Evolutionary conservation across 2,329 filamentous ascomycete genomes (phyloP).

Genomic region (Cladobotryum protrusum): DNA sequence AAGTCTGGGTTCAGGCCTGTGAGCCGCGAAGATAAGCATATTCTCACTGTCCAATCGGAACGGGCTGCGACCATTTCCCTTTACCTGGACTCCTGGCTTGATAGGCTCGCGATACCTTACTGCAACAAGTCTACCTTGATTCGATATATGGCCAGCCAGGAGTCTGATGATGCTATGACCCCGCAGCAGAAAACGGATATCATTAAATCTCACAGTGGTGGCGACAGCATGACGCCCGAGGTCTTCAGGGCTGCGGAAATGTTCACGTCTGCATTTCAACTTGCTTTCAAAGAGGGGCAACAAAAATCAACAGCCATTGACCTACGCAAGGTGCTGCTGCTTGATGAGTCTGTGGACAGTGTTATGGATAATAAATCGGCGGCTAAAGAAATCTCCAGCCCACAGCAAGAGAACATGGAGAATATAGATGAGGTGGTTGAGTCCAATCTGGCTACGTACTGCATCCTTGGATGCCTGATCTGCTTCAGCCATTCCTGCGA

Average conservation of each 20-base stretch:
- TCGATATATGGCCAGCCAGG: slow-evolving; percentile 45
- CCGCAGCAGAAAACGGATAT: slow-evolving; percentile 50
- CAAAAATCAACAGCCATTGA: slow-evolving; percentile 35
- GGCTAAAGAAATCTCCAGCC: slow-evolving; percentile 37
- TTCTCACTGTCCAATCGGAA: slow-evolving; percentile 45
- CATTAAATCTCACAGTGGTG: slow-evolving; percentile 41
- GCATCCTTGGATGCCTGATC: slow-evolving; percentile 50
- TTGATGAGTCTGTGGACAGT: slow-evolving; percentile 49
- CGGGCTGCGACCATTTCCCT: slow-evolving; percentile 45
- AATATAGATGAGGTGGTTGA: slow-evolving; percentile 38
- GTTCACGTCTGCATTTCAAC: slow-evolving; percentile 53
- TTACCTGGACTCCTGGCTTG: slow-evolving; percentile 50
- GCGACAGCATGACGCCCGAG: slow-evolving; percentile 32
- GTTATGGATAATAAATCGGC: slow-evolving; percentile 49
- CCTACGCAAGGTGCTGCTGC: slow-evolving; percentile 45
- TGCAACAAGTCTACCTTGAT: slow-evolving; percentile 49
- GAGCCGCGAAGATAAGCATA: slow-evolving; percentile 45
- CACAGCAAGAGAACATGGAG: slow-evolving; percentile 29
- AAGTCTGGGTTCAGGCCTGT: slow-evolving; percentile 52
- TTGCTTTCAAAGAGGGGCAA: slow-evolving; percentile 40
- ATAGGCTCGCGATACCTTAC: slow-evolving; percentile 41
- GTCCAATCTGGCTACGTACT: slow-evolving; percentile 47
- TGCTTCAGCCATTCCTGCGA: slow-evolving; percentile 56
- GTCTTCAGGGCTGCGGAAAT: slow-evolving; percentile 39
- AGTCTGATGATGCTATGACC: slow-evolving; percentile 42